Evolutionary conservation across 208 protist species (phyloP).

Genomic region (Herpetomonas tarakana): DNA sequence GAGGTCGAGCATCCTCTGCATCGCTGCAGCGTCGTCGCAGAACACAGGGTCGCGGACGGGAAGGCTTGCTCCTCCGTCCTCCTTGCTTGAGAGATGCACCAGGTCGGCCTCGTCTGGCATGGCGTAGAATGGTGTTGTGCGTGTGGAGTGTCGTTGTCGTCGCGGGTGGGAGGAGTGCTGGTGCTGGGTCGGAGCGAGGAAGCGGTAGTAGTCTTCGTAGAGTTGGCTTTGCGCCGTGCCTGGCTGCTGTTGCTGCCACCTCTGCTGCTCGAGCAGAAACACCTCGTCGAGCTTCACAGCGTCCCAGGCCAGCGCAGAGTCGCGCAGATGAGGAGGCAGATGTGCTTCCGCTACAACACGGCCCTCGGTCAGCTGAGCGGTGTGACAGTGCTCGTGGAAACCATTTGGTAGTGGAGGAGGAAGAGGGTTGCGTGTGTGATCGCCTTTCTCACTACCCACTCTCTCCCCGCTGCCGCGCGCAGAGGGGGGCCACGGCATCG

Average conservation of each 20-base stretch:
- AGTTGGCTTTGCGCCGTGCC: background rate
- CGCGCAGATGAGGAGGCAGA: background rate
- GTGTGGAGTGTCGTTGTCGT: no score
- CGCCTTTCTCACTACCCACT: background rate
- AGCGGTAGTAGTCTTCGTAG: background rate
- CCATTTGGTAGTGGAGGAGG: no score
- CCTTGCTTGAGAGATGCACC: no score
- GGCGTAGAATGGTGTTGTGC: no score
- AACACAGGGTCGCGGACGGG: background rate
- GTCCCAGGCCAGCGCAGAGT: background rate
- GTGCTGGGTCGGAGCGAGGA: background rate
- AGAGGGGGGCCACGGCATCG: slow-evolving; percentile 17
- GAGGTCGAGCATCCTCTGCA: background rate
- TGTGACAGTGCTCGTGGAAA: background rate
- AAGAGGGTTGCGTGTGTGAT: no score
- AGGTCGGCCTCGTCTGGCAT: background rate
- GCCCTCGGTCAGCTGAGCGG: background rate
- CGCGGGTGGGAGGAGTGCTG: no score
- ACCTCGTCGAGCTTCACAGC: slow-evolving; percentile 2
- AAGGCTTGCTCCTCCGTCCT: no score
- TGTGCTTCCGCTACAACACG: background rate
- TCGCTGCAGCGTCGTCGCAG: background rate
- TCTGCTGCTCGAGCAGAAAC: slow-evolving; percentile 6
- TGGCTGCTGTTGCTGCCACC: slow-evolving; percentile 2
- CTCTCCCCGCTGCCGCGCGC: slow-evolving; percentile 1